Base-by-base conservation (phyloP, 139 green algal genomes). In the Chlorella sp. region DNA sequence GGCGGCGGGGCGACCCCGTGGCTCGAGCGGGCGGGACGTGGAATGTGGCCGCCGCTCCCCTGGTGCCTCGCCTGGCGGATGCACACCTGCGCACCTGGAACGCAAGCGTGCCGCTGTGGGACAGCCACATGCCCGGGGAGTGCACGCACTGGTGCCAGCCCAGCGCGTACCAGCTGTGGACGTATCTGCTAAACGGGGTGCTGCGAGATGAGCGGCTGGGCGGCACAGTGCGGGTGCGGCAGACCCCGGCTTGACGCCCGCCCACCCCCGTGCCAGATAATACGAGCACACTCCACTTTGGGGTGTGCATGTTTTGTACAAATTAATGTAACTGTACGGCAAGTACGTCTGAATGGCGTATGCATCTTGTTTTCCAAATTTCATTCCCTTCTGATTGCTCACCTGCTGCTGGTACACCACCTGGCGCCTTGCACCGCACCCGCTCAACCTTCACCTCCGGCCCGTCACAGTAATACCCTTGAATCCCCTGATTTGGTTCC, bases 101-200 rank as follows among this genome's bases (percentile, higher is more conserved):
- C 77, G 57, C 81, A 66, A 91, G 64, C 37, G n/a, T 89, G n/a
- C 85, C 85, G 32, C 26, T 93, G 21, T 92, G 73, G 77, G 40
- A 77, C 30, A 81, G 79, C 24, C 91, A 93, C 81, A 68, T 85
- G 64, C 42, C 42, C 22, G 53, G 75, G 0, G 90, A 92, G 53
- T 92, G 89, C 79, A 92, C 89, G 21, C 89, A 92, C 80, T 90
- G 71, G 48, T 92, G 85, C 76, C 88, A 91, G 37, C 91, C 91
- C 3, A 48, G 37, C 4, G 85, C 78, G 22, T 93, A 93, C 83
- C 91, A 93, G 37, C 73, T 91, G 24, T 93, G 91, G 91, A 79
- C 90, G 18, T 88, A 83, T 26, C 64, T 91, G 36, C 75, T 91
- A 14, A 64, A 88, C 1, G 16, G 60, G 1, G 37, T 78, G 39